A percentile compares a stretch with the other conserved stretches of the same genome.
Conservation (phyloP, 169 alveolate species). For the Eimeria falciformis region DNA sequence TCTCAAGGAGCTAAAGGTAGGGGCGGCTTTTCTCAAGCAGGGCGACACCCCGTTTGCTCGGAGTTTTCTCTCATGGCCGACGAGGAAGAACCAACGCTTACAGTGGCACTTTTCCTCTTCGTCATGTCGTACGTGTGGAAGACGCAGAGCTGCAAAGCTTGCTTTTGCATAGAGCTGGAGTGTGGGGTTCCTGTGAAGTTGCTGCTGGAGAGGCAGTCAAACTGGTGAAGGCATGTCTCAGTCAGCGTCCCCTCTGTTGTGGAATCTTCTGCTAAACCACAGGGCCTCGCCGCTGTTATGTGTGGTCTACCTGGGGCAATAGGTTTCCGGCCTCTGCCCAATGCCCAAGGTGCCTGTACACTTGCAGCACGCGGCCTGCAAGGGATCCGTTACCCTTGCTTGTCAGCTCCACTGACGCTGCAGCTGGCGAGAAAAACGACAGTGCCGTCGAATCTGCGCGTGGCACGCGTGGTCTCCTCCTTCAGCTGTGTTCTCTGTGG, state of each 20-base stretch:
- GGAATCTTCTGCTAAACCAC: conserved; percentile 26
- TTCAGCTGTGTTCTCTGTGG: conserved; percentile 57
- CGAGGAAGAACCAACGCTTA: no score
- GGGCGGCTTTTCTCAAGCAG: not conserved
- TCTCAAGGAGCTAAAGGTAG: no score
- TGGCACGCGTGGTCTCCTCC: not conserved
- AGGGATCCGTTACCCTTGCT: conserved; percentile 31
- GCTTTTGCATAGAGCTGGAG: not conserved
- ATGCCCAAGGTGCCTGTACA: conserved; percentile 64
- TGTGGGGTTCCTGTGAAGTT: not conserved
- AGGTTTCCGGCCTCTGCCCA: conserved; percentile 52
- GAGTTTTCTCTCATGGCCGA: no score
- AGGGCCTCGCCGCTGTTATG: conserved; percentile 25
- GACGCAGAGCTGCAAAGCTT: conserved; percentile 22
- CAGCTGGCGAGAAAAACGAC: not conserved
- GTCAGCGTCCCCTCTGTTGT: conserved; percentile 21
- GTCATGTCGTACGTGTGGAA: not conserved
- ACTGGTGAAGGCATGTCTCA: not conserved
- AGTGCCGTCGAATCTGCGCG: not conserved
- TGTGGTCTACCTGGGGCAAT: conserved; percentile 8
- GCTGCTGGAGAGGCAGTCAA: conserved; percentile 48
- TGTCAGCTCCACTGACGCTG: not conserved
- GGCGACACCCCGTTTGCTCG: not conserved
- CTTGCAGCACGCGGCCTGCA: conserved; percentile 7
- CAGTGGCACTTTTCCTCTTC: no score